Conservation (phyloP, 768 basidiomycete genomes). For the Vararia minispora region DNA sequence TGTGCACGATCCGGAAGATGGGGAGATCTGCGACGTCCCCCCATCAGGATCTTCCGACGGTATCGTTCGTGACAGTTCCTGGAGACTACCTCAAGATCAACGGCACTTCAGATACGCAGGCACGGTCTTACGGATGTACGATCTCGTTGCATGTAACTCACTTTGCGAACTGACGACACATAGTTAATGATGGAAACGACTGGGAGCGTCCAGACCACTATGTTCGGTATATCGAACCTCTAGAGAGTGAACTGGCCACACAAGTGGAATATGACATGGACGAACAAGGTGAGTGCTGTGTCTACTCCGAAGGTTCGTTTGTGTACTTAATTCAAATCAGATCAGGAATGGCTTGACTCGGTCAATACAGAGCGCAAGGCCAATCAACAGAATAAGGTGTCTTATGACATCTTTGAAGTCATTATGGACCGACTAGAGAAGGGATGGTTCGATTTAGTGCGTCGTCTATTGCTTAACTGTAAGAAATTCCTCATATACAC, state of each 20-base stretch:
- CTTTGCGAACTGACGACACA: constrained; percentile 12
- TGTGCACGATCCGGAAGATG: too few relatives aligned
- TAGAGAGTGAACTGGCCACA: constrained; percentile 82
- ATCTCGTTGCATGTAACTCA: background rate
- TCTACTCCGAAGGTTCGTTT: background rate
- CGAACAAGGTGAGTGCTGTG: constrained; percentile 64
- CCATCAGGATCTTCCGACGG: constrained; percentile 58
- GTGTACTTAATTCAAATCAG: constrained; percentile 27
- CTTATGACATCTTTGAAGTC: constrained; percentile 87
- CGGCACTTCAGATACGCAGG: constrained; percentile 53
- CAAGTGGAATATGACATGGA: constrained; percentile 99
- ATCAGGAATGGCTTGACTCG: constrained; percentile 89
- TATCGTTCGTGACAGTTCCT: constrained; percentile 54
- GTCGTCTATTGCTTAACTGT: constrained; percentile 16
- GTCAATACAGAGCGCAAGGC: constrained; percentile 77
- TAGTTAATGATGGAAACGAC: constrained; percentile 57
- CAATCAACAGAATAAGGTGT: constrained; percentile 55
- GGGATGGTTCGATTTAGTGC: constrained; percentile 94
- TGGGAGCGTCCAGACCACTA: constrained; percentile 77
- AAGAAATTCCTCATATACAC: too few relatives aligned
- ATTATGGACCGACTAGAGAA: constrained; percentile 98
- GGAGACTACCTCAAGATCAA: constrained; percentile 52
- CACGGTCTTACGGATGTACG: constrained; percentile 67
- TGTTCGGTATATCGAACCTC: constrained; percentile 86
- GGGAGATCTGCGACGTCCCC: too few relatives aligned